phyloP scores from a whole-genome alignment of 2,329 filamentous ascomycete species.

The Blastomyces parvus region DNA sequence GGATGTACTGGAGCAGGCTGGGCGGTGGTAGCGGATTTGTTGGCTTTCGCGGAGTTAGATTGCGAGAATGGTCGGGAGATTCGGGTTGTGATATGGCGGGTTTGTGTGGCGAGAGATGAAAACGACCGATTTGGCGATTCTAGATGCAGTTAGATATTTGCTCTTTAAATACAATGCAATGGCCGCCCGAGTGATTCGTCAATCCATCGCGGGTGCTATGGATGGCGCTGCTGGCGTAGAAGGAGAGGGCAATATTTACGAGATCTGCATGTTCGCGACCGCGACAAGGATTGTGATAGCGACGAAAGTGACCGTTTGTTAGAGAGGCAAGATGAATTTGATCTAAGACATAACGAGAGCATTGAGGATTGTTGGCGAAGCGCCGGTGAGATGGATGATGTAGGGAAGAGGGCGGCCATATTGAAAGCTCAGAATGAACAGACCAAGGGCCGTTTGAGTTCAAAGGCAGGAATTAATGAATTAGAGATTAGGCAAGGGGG shows the following conservation, averaged over 20 bases:
- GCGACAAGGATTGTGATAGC: constrained; percentile 9
- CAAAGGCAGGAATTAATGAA: not conserved
- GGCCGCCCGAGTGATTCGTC: not conserved
- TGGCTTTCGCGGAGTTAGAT: constrained; percentile 13
- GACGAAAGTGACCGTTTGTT: constrained; percentile 5
- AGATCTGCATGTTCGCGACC: constrained; percentile 8
- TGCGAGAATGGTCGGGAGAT: constrained; percentile 15
- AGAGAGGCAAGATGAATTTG: constrained; percentile 7
- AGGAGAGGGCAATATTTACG: constrained; percentile 7
- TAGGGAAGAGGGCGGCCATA: constrained; percentile 10
- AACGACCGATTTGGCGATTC: constrained; percentile 8
- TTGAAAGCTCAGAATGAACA: constrained; percentile 5
- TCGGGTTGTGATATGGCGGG: constrained; percentile 13
- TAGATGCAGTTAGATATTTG: constrained; percentile 6
- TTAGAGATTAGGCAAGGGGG: not conserved
- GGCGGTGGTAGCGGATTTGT: not conserved
- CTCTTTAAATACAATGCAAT: not conserved
- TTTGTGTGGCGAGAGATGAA: constrained; percentile 9
- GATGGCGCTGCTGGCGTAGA: not conserved
- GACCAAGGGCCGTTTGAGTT: not conserved
- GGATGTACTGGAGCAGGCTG: constrained; percentile 8
- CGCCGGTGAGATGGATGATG: constrained; percentile 24
- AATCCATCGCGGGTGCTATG: not conserved
- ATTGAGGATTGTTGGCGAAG: constrained; percentile 28
- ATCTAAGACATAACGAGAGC: constrained; percentile 11